Base-by-base conservation (phyloP, 129 eudicot genomes). In the Flaveria linearis region DNA sequence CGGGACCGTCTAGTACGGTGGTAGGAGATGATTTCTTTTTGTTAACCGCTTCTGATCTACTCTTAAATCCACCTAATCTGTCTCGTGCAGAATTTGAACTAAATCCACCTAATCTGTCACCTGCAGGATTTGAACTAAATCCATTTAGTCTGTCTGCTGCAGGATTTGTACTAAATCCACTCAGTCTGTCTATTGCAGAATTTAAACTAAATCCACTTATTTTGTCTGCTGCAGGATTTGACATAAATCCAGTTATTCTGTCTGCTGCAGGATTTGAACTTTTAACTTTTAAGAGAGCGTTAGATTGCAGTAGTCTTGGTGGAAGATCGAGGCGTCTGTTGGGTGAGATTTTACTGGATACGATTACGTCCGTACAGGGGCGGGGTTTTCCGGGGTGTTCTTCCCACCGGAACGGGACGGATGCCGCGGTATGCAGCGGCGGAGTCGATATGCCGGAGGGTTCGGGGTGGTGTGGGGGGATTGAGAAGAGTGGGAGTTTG, bases 381-480 rank as follows among this genome's bases (percentile, higher is more conserved):
- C 87, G 75, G 70, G 98, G 98, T 64, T 90, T 93, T 0, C 98
- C 98, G 4, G 98, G 98, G 57, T 93, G 81, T 62, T 93, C 91
- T 61, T 93, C 98, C 98, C 98, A 93, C 12, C 58, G 85, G 84
- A 93, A 90, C 5, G 98, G 98, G 9, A 93, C 87, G 28, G 98
- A 85, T 15, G 92, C 98, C 39, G 85, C 67, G 81, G 96, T 83
- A 66, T 84, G 86, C 41, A 86, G 91, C 20, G 98, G 98, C 13
- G 97, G 91, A 0, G 90, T 87, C 16, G 43, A 56, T 82, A 43
- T 80, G 2, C 96, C 96, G 10, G 92, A 80, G 9, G 80, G 53
- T 49, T 85, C 84, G 2, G 81, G 50, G 41, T 85, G 77, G 43
- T 68, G 76, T 58, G 20, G 78, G 23, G 76, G 58, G 12, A 70